Base-by-base conservation (phyloP, 305 asterid species). In the Euphrasia arctica region DNA sequence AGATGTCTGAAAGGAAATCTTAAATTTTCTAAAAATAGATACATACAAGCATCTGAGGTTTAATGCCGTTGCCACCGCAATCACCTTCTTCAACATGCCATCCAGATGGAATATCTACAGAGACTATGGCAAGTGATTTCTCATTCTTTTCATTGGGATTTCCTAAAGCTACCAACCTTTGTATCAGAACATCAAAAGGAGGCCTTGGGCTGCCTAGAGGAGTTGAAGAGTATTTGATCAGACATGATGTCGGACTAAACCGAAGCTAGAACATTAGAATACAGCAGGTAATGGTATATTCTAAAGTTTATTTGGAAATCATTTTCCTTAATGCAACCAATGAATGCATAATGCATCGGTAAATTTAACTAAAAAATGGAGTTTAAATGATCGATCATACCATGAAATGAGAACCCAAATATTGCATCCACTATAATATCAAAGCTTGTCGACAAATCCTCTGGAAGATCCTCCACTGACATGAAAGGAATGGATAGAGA, bases 1-100 rank as follows among this genome's bases (percentile, higher is more conserved):
- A 50, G 51, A 50, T 65, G 56, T 48, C 47, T 13, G 45, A 22
- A 57, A 58, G 61, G 39, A 10, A 36, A 54, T 59, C 34, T 54
- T n/a, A 34, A 67, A 72, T 15, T 51, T 63, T 55, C 50, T 54
- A 5, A 18, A 54, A 45, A 45, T 45, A 62, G 61, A 69, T 60
- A 76, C 70, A 58, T 77, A 90, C 99, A 84, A 93, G 96, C 95
- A 93, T 84, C 74, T 90, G 82, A 5, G 99, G 97, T 72, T 76
- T 77, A 62, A 93, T 80, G 78, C 95, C 95, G 55, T 84, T 75
- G 62, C 89, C 89, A 71, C 81, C 80, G 56, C 72, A 68, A 75
- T 93, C 96, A 48, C 97, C 99, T 76, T 90, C 95, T 88, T 93
- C 97, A 63, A 93, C 95, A 71, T 93, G 95, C 97, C 99, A 93